Base-by-base conservation (phyloP, 352 stramenopile species). In the Plasmopara muralis region DNA sequence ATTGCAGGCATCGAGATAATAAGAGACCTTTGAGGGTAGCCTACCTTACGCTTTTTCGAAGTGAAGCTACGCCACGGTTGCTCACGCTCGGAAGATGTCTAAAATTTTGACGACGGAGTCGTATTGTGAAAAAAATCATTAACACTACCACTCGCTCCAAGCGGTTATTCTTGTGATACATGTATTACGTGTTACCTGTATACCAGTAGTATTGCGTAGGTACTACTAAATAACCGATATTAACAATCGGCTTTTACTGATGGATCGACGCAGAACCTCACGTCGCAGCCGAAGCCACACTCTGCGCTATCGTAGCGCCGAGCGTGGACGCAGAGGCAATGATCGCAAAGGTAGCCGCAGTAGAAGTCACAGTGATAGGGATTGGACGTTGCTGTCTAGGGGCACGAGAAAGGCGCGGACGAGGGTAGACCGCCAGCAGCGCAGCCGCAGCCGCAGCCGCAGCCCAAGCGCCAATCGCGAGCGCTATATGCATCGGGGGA, bases 201-300 rank as follows among this genome's bases (percentile, higher is more conserved):
- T 25, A 25, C 20, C 20, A 25, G 3, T 25, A 25, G 20, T 25
- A 25, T 3, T 25, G 20, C 1, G 20, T 25, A 25, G 1, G 20
- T 25, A 25, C 20, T 25, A 25, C 20, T 25, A 25, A 3, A 25
- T 25, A 25, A 25, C 20, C 3, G 3, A 3, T 25, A 25, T 25
- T 25, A 25, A 25, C 3, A 25, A 3, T 25, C 20, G 20, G 20
- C 20, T 25, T 25, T 25, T 25, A 25, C 14, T 14, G 9, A 71
- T 71, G 63, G 63, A 66, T 58, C 59, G 48, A 30, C 55, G 30
- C 37, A 37, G 45, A 54, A 45, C 38, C 6, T 48, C 51, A 3
- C 57, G 52, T 20, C 53, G 57, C 15, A 72, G 64, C 42, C 28
- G 33, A 14, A 80, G 67, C 43, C 64, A 64, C 43, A 75, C 67